Evolutionary conservation across 371 early-diverging fungal genomes (phyloP).

Genomic region (Syncephalis fuscata): DNA sequence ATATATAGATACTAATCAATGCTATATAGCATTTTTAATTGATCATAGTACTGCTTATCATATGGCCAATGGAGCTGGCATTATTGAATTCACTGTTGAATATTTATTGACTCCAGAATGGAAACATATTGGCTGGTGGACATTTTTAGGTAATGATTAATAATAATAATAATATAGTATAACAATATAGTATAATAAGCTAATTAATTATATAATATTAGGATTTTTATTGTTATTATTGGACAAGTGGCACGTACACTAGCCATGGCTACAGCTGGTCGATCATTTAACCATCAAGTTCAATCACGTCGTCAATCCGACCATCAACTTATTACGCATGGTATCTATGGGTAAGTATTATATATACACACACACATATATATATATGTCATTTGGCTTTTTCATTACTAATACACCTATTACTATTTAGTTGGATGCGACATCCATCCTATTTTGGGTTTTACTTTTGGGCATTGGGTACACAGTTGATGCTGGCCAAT

Average conservation of each 20-base stretch:
- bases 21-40: slow-evolving; percentile 43
- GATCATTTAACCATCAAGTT: slow-evolving; percentile 67
- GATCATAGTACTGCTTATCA: slow-evolving; percentile 61
- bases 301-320: slow-evolving; percentile 34
- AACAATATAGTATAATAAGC: neutral
- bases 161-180: no score
- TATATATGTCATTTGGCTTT: no score
- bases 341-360: slow-evolving; percentile 48
- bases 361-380: neutral
- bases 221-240: slow-evolving; percentile 36
- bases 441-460: slow-evolving; percentile 89
- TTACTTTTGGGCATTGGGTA: slow-evolving; percentile 65
- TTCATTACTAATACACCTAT: neutral
- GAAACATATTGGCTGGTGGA: slow-evolving; percentile 32
- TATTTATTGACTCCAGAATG: slow-evolving; percentile 35
- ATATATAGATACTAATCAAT: neutral
- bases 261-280: slow-evolving; percentile 65
- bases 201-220: slow-evolving; percentile 5
- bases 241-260: slow-evolving; percentile 50
- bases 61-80: slow-evolving; percentile 41
- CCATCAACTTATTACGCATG: slow-evolving; percentile 58
- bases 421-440: slow-evolving; percentile 30
- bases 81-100: slow-evolving; percentile 55
- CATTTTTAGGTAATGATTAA: slow-evolving; percentile 30
- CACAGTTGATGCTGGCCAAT: slow-evolving; percentile 52